phyloP scores from a whole-genome alignment of 495 filamentous ascomycete genomes.

The Podospora bellae-mahoneyi region DNA sequence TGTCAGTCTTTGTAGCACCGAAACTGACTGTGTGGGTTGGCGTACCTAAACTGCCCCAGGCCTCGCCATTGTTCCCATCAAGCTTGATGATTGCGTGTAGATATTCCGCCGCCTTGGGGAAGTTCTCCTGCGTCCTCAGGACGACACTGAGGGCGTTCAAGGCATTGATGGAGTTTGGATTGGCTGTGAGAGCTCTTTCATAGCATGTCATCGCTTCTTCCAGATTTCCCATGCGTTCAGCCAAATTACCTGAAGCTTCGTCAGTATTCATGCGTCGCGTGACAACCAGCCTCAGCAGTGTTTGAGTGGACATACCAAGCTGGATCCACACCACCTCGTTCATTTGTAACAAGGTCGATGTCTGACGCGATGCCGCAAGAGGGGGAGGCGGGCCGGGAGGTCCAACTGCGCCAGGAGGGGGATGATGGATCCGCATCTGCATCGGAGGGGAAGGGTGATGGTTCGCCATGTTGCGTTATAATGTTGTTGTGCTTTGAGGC shows the following conservation, averaged over 20 bases:
- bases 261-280: constrained; percentile 25
- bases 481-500: background rate
- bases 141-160: constrained; percentile 95
- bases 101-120: constrained; percentile 90
- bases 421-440: constrained; percentile 58
- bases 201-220: constrained; percentile 87
- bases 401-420: constrained; percentile 45
- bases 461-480: constrained; percentile 44
- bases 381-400: constrained; percentile 40
- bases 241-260: constrained; percentile 64
- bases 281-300: background rate
- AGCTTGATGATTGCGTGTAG: constrained; percentile 87
- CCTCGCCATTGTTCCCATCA: constrained; percentile 84
- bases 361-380: constrained; percentile 42
- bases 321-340: constrained; percentile 94
- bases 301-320: constrained; percentile 64
- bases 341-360: constrained; percentile 43
- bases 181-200: constrained; percentile 81
- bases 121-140: constrained; percentile 86
- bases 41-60: constrained; percentile 90
- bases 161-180: constrained; percentile 83
- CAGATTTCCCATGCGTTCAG: constrained; percentile 83
- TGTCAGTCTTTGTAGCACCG: background rate
- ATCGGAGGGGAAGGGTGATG: constrained; percentile 56
- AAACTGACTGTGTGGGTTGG: background rate